Evolutionary conservation across 2,329 filamentous ascomycete species (phyloP).

Genomic region (Phyllosticta capitalensis): DNA sequence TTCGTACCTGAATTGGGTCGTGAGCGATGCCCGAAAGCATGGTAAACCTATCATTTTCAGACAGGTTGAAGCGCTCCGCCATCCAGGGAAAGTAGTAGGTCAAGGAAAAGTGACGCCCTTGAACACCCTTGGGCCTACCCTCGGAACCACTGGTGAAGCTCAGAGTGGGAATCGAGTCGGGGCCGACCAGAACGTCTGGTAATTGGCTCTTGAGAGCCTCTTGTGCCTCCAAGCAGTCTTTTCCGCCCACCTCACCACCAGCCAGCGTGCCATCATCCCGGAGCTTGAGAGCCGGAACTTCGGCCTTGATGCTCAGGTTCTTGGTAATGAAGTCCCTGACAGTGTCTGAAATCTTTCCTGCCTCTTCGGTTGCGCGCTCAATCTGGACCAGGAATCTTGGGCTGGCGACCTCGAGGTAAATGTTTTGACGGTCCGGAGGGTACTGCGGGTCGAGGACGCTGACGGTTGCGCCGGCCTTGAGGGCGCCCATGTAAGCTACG

Average conservation of each 20-base stretch:
- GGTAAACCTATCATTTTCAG: conserved; percentile 65
- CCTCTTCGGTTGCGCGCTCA: conserved; percentile 59
- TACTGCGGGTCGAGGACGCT: conserved; percentile 70
- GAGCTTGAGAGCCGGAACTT: conserved; percentile 65
- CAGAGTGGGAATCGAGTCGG: conserved; percentile 71
- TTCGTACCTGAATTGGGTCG: conserved; percentile 41
- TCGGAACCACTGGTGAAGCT: conserved; percentile 56
- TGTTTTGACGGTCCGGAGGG: conserved; percentile 68
- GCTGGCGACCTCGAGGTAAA: conserved; percentile 71
- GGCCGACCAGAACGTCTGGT: conserved; percentile 70
- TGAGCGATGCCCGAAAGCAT: conserved; percentile 80
- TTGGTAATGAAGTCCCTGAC: conserved; percentile 61
- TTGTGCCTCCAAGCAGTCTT: conserved; percentile 55
- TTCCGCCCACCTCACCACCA: conserved; percentile 58
- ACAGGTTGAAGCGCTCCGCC: conserved; percentile 69
- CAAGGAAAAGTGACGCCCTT: conserved; percentile 76
- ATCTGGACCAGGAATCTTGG: conserved; percentile 67
- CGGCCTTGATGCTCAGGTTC: conserved; percentile 61
- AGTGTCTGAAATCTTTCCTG: conserved; percentile 50
- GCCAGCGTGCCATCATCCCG: conserved; percentile 58
- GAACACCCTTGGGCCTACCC: conserved; percentile 76
- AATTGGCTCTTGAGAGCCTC: conserved; percentile 44
- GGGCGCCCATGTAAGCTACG: conserved; percentile 67
- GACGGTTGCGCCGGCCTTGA: conserved; percentile 50
- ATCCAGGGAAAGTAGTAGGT: conserved; percentile 91